Evolutionary conservation across 805 yeast species (phyloP).

Genomic region (Yamadazyma olivae): DNA sequence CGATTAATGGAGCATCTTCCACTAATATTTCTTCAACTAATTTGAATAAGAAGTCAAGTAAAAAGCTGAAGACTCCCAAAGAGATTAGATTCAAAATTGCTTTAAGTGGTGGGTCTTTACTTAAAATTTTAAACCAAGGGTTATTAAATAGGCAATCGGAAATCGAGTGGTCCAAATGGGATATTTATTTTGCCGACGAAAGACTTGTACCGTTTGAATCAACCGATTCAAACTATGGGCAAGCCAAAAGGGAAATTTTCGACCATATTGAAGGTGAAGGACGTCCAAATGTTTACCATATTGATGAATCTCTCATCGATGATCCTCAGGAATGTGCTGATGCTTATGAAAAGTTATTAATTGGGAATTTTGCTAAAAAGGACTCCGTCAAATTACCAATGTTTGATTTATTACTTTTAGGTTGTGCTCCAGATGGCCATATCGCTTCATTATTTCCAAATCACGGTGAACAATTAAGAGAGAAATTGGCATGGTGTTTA

Average conservation of each 20-base stretch:
- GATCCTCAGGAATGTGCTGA: conserved; percentile 95
- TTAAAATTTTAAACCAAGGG: conserved; percentile 85
- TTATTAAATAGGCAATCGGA: conserved; percentile 65
- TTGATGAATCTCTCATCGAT: conserved; percentile 68
- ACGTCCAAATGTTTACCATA: conserved; percentile 75
- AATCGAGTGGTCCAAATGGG: conserved; percentile 93
- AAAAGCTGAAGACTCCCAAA: conserved; percentile 48
- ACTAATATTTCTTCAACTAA: conserved; percentile 2
- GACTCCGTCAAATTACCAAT: conserved; percentile 94
- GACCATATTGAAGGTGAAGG: conserved; percentile 57
- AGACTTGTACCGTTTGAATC: conserved; percentile 85
- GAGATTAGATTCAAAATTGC: conserved; percentile 85
- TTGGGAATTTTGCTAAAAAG: conserved; percentile 90
- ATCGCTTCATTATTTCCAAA: conserved; percentile 95
- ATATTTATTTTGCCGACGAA: conserved; percentile 94
- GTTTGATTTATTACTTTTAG: conserved; percentile 86
- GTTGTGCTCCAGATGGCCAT: conserved; percentile 99
- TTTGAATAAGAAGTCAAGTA: conserved; percentile 8
- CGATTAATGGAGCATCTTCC: conserved; percentile 5
- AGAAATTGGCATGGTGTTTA: conserved; percentile 90
- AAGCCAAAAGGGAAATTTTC: conserved; percentile 75
- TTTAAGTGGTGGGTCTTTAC: conserved; percentile 87
- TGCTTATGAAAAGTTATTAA: conserved; percentile 79
- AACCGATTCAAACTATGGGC: conserved; percentile 86
- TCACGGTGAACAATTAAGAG: conserved; percentile 79